Evolutionary conservation across 1,284 basidiomycete species (phyloP).

Genomic region (Ganoderma lingzhi): DNA sequence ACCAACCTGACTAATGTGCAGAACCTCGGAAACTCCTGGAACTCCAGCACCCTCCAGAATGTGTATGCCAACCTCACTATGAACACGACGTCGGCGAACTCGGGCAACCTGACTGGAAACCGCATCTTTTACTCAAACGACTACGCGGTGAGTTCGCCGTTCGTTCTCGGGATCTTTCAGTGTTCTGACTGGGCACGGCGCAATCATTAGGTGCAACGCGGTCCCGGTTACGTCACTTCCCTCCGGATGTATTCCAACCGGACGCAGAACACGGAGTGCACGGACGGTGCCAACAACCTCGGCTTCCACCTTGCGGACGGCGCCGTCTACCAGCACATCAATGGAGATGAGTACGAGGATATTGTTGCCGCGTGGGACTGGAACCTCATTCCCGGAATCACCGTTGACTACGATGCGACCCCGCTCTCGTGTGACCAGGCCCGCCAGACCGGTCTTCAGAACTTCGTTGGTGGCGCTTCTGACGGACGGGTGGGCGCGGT

Average conservation of each 20-base stretch:
- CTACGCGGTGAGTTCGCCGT: constrained; percentile 59
- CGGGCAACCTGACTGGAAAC: constrained; percentile 66
- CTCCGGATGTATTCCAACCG: constrained; percentile 72
- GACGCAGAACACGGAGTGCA: constrained; percentile 71
- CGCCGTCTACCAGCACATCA: constrained; percentile 65
- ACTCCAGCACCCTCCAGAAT: constrained; percentile 51
- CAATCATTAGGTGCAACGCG: constrained; percentile 61
- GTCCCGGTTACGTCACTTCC: constrained; percentile 63
- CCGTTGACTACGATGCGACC: constrained; percentile 65
- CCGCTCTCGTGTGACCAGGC: constrained; percentile 54
- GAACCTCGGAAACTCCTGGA: constrained; percentile 60
- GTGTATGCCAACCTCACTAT: constrained; percentile 51
- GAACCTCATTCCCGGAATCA: constrained; percentile 74
- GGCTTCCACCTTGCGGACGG: constrained; percentile 78
- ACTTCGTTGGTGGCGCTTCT: constrained; percentile 71
- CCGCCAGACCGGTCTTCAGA: constrained; percentile 53
- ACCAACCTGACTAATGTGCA: constrained; percentile 63
- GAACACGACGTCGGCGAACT: constrained; percentile 58
- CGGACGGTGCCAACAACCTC: constrained; percentile 68
- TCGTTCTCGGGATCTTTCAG: not conserved
- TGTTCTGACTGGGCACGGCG: not conserved
- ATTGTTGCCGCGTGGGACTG: constrained; percentile 77
- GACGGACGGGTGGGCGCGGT: constrained; percentile 61
- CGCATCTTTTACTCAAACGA: constrained; percentile 73
- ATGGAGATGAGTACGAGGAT: constrained; percentile 75